Percentiles rank a stretch among this genome's conserved stretches.
phyloP scores from a whole-genome alignment of 352 stramenopile genomes.

The Globisporangium cystogenes region DNA sequence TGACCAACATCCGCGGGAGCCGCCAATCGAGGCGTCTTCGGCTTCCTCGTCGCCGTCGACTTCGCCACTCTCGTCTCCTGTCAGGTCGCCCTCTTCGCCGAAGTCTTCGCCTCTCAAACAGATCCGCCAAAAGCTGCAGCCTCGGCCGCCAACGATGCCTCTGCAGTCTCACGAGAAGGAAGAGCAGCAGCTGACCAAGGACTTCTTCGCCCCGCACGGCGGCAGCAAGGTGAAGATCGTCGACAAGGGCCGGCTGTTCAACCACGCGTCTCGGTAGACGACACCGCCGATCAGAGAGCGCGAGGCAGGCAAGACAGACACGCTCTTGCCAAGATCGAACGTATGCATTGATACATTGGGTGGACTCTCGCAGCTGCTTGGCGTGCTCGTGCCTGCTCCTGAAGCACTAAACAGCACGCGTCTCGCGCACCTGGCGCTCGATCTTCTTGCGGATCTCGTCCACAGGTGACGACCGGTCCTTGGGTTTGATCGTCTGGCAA shows the following conservation, averaged over 20 bases:
- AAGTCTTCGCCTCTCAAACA: background rate
- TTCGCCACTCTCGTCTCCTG: background rate
- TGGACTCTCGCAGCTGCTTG: background rate
- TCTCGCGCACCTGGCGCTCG: slow-evolving; percentile 68
- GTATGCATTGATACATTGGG: slow-evolving; percentile 1
- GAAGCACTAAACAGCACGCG: slow-evolving; percentile 8
- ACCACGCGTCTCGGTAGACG: slow-evolving; percentile 1
- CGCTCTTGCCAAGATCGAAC: background rate
- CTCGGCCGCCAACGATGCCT: slow-evolving; percentile 1
- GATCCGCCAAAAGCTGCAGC: slow-evolving; percentile 5
- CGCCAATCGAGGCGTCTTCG: slow-evolving; percentile 6
- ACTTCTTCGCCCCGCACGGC: slow-evolving; percentile 12
- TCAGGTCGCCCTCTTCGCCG: background rate
- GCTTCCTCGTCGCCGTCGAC: too few species aligned
- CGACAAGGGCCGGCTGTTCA: slow-evolving; percentile 40
- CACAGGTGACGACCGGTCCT: slow-evolving; percentile 73
- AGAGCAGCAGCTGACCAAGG: slow-evolving; percentile 9
- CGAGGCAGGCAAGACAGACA: background rate
- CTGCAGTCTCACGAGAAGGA: slow-evolving; percentile 4
- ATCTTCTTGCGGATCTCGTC: slow-evolving; percentile 86
- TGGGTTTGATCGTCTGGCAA: slow-evolving; percentile 45
- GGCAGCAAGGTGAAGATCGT: slow-evolving; percentile 32
- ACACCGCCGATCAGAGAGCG: background rate
- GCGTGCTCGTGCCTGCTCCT: background rate
- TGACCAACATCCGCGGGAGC: background rate